Conservation (phyloP, 2,329 filamentous ascomycete genomes). For the Byssothecium circinans region DNA sequence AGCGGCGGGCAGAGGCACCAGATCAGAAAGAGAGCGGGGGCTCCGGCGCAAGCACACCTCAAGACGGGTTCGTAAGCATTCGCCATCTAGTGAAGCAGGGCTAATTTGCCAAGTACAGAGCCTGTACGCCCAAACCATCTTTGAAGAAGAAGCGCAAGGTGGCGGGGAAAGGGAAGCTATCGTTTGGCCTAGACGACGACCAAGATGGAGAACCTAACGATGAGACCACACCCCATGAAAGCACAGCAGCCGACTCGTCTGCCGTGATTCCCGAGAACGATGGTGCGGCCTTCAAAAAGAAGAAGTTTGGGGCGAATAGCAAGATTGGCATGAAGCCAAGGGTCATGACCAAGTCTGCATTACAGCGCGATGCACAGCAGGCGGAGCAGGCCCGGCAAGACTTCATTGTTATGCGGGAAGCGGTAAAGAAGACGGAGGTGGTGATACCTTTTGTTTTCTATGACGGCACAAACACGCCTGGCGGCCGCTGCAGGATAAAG, state of each 20-base stretch:
- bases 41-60: constrained; percentile 56
- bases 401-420: constrained; percentile 80
- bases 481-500: constrained; percentile 80
- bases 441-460: constrained; percentile 95
- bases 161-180: constrained; percentile 62
- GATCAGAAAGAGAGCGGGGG: constrained; percentile 86
- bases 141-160: constrained; percentile 61
- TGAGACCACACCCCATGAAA: constrained; percentile 42
- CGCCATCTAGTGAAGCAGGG: constrained; percentile 10
- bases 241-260: constrained; percentile 42
- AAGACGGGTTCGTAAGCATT: constrained; percentile 59
- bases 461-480: constrained; percentile 86
- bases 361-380: constrained; percentile 78
- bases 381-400: constrained; percentile 75
- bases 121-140: constrained; percentile 51
- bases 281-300: constrained; percentile 48
- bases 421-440: constrained; percentile 86
- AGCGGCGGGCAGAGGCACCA: constrained; percentile 89
- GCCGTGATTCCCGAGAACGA: constrained; percentile 35
- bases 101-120: constrained; percentile 63
- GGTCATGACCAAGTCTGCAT: constrained; percentile 71
- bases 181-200: constrained; percentile 71
- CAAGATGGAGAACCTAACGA: constrained; percentile 55
- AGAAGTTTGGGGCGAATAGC: constrained; percentile 62
- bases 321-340: constrained; percentile 65